These are phyloP conservation scores for Saturnispora sekii DNA, from an alignment of 805 yeast species.

Conservation along the genomic window DNA sequence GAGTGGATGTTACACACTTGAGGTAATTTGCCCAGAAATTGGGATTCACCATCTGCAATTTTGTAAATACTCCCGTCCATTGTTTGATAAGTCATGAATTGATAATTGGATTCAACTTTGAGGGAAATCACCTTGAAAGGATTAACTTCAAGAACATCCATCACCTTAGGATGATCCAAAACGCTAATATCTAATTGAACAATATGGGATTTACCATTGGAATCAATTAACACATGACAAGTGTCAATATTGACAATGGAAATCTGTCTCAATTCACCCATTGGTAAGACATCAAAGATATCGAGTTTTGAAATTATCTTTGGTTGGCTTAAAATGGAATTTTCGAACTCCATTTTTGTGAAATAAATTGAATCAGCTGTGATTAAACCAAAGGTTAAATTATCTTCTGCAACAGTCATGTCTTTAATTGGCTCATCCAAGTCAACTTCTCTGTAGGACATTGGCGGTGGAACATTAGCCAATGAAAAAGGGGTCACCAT, in stretches of 20 bases:
- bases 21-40: slow-evolving; percentile 44
- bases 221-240: slow-evolving; percentile 54
- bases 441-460: slow-evolving; percentile 58
- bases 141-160: slow-evolving; percentile 33
- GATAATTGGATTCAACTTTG: slow-evolving; percentile 45
- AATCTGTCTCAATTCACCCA: slow-evolving; percentile 44
- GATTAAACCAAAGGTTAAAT: slow-evolving; percentile 48
- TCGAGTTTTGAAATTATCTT: slow-evolving; percentile 30
- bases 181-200: slow-evolving; percentile 34
- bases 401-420: slow-evolving; percentile 53
- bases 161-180: slow-evolving; percentile 31
- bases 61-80: slow-evolving; percentile 51
- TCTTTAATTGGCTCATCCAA: slow-evolving; percentile 48
- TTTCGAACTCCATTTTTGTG: slow-evolving; percentile 36
- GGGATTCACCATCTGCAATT: slow-evolving; percentile 17
- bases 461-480: slow-evolving; percentile 95
- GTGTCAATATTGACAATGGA: slow-evolving; percentile 42
- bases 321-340: slow-evolving; percentile 37
- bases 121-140: slow-evolving; percentile 45
- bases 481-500: slow-evolving; percentile 72
- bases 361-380: slow-evolving; percentile 37
- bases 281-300: slow-evolving; percentile 29
- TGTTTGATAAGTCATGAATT: slow-evolving; percentile 45
- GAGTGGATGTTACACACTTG: slow-evolving; percentile 57
- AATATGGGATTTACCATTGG: slow-evolving; percentile 30